Evolutionary conservation across 2,329 filamentous ascomycete species (phyloP).

Genomic region (Emmonsia crescens): DNA sequence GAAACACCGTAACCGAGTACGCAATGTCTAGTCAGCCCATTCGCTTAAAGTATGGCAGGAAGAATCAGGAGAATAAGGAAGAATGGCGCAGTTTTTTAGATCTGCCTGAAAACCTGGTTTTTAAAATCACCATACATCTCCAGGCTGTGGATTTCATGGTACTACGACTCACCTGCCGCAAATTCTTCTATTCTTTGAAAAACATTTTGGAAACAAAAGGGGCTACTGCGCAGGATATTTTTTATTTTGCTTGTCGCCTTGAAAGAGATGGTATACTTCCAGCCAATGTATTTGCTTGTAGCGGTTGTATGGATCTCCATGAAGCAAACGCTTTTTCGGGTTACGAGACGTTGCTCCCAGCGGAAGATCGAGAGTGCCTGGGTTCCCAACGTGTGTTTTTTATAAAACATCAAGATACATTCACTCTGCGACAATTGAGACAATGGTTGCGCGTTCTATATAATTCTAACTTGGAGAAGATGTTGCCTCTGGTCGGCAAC

Average conservation of each 20-base stretch:
- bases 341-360: too few relatives aligned
- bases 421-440: neutral
- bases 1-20: neutral
- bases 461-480: neutral
- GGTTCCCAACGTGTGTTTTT: neutral
- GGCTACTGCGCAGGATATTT: neutral
- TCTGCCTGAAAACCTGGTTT: neutral
- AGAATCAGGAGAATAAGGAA: neutral
- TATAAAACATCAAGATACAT: neutral
- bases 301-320: neutral
- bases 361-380: neutral
- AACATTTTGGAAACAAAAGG: neutral
- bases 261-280: neutral
- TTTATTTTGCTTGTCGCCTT: neutral
- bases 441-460: too few relatives aligned
- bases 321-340: too few relatives aligned
- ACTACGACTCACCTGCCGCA: neutral
- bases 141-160: neutral
- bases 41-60: neutral
- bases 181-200: neutral
- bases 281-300: neutral
- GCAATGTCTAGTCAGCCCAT: neutral
- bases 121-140: neutral
- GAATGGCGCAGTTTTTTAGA: neutral
- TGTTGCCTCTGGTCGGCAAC: too few relatives aligned